Evolutionary conservation across 2,329 filamentous ascomycete genomes (phyloP).

Genomic region (Purpureocillium takamizusanense): DNA sequence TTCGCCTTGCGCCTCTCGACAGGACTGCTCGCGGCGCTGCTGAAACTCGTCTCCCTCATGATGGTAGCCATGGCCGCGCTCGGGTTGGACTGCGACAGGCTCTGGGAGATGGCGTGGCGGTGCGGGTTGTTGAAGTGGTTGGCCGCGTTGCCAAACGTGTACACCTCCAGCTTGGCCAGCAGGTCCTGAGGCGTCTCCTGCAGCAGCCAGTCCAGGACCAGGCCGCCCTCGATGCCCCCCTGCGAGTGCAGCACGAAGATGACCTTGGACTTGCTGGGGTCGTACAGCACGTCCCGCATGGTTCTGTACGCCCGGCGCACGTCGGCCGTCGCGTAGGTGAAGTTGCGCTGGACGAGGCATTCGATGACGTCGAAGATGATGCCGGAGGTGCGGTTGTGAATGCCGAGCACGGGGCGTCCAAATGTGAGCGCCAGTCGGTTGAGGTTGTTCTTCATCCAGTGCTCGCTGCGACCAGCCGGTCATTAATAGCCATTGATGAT

Average conservation of each 20-base stretch:
- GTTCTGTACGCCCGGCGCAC: constrained; percentile 52
- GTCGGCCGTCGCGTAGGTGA: constrained; percentile 62
- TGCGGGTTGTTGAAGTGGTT: constrained; percentile 78
- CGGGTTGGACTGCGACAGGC: constrained; percentile 21
- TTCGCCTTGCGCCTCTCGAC: constrained; percentile 10
- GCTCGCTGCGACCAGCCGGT: constrained; percentile 31
- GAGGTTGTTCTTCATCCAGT: constrained; percentile 63
- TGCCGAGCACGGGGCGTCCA: constrained; percentile 58
- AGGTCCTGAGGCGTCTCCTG: constrained; percentile 60
- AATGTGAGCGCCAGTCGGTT: constrained; percentile 66
- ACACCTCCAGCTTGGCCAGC: constrained; percentile 62
- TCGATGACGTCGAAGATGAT: constrained; percentile 70
- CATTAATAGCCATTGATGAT: too few relatives aligned
- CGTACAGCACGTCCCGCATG: constrained; percentile 55
- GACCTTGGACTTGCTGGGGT: constrained; percentile 55
- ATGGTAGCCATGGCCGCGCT: constrained; percentile 22
- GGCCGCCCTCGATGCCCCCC: constrained; percentile 63
- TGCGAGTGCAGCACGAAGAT: constrained; percentile 70
- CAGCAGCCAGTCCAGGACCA: constrained; percentile 69
- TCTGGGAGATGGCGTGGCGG: constrained; percentile 37
- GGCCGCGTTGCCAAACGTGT: constrained; percentile 70
- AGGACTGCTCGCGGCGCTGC: constrained; percentile 12
- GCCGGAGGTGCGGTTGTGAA: constrained; percentile 69
- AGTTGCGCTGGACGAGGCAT: constrained; percentile 67
- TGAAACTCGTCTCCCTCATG: constrained; percentile 25